These are phyloP conservation scores for Trametes cingulata DNA, from an alignment of 768 basidiomycete genomes.

Conservation along the genomic window DNA sequence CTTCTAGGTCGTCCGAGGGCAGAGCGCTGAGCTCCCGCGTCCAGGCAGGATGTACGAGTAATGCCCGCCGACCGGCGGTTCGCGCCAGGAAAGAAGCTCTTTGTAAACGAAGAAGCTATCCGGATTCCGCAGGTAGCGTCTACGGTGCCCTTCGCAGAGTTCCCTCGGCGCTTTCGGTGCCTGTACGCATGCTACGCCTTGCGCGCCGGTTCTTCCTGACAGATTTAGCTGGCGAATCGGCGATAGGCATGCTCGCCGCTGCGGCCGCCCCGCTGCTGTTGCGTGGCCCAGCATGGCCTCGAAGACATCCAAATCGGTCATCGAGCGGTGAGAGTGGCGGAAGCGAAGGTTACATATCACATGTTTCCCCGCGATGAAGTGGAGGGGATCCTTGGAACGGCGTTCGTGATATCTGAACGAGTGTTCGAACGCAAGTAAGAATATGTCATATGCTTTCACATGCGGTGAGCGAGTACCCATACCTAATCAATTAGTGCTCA, in stretches of 20 bases:
- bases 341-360: background rate
- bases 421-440: no score
- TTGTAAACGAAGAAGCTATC: background rate
- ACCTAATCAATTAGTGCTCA: no score
- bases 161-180: conserved; percentile 10
- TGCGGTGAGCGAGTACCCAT: no score
- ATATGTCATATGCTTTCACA: no score
- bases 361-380: no score
- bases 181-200: conserved; percentile 10
- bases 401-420: no score
- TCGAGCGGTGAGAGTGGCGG: conserved; percentile 1
- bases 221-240: conserved; percentile 17
- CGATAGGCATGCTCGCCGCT: conserved; percentile 18
- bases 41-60: conserved; percentile 13
- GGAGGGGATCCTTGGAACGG: no score
- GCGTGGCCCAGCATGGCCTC: background rate
- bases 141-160: background rate
- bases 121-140: background rate
- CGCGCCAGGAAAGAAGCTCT: background rate
- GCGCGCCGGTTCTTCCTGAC: background rate
- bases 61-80: conserved; percentile 15
- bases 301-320: background rate
- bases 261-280: background rate
- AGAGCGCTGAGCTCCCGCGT: conserved; percentile 7
- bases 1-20: background rate